Percentiles rank a stretch among this genome's conserved stretches.
These are phyloP conservation scores for Triticum turgidum DNA, from an alignment of 176 grass and related monocot species.

Conservation along the genomic window DNA sequence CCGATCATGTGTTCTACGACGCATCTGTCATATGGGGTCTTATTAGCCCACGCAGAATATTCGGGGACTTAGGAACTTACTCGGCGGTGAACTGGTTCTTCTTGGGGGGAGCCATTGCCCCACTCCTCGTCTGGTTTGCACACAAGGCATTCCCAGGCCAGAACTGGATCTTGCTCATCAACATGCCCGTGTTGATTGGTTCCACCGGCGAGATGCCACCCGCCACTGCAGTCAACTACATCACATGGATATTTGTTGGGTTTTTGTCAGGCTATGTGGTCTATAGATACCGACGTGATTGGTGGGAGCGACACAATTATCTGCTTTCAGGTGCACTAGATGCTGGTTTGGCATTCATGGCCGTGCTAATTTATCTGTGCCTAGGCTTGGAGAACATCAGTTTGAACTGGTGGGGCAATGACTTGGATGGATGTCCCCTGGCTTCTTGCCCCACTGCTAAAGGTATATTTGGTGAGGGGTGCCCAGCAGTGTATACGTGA, in stretches of 20 bases:
- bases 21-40: slow-evolving; percentile 97
- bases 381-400: slow-evolving; percentile 67
- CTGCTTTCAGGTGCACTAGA: slow-evolving; percentile 85
- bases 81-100: slow-evolving; percentile 95
- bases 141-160: slow-evolving; percentile 69
- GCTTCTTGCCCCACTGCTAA: slow-evolving; percentile 79
- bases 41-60: slow-evolving; percentile 82
- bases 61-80: slow-evolving; percentile 77
- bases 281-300: slow-evolving; percentile 68
- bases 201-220: slow-evolving; percentile 66
- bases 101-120: slow-evolving; percentile 74
- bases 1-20: slow-evolving; percentile 85
- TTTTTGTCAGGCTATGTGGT: slow-evolving; percentile 90
- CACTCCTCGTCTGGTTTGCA: slow-evolving; percentile 72
- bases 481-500: slow-evolving; percentile 41
- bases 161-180: slow-evolving; percentile 81
- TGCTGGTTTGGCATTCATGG: slow-evolving; percentile 95
- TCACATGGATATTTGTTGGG: slow-evolving; percentile 72
- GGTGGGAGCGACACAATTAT: slow-evolving; percentile 93
- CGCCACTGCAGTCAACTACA: slow-evolving; percentile 90
- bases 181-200: slow-evolving; percentile 78
- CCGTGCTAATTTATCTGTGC: slow-evolving; percentile 78
- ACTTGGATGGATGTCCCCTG: slow-evolving; percentile 83
- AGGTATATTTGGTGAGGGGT: slow-evolving; percentile 64
- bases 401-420: slow-evolving; percentile 87